Conservation (phyloP, 345 rosid genomes). For the Excoecaria agallocha region DNA sequence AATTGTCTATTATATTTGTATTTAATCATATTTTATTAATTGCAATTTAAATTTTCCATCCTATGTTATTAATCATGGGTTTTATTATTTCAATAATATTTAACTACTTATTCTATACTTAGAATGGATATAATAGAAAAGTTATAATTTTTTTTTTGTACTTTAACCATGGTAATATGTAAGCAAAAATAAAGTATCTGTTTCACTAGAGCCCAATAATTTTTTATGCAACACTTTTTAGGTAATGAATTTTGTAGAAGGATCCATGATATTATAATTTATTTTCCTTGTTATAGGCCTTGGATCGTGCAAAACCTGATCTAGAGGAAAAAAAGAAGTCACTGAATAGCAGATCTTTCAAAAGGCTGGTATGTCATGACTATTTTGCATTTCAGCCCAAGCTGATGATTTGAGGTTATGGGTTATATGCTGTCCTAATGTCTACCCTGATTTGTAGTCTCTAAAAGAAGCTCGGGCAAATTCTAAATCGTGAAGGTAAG, state of each 20-base stretch:
- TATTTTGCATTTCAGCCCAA: background rate
- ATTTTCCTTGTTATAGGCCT: constrained; percentile 19
- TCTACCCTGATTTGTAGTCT: constrained; percentile 13
- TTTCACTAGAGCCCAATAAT: background rate
- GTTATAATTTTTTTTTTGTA: too few species aligned
- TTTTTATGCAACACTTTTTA: background rate
- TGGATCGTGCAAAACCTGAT: constrained; percentile 38
- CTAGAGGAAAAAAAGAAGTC: constrained; percentile 28
- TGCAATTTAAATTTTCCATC: too few species aligned
- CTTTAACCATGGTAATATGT: too few species aligned
- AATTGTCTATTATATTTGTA: too few species aligned
- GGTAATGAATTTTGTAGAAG: background rate
- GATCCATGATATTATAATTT: background rate
- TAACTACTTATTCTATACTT: too few species aligned
- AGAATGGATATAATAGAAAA: too few species aligned
- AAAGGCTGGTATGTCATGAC: constrained; percentile 30
- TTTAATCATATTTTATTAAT: too few species aligned
- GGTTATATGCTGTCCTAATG: background rate
- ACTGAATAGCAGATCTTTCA: constrained; percentile 30
- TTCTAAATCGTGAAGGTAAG: constrained; percentile 20
- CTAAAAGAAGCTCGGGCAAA: constrained; percentile 27
- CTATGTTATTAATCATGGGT: too few species aligned
- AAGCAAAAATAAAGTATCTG: background rate
- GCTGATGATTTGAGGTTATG: background rate
- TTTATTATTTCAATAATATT: too few species aligned